Percentiles rank a stretch among this genome's conserved stretches.
Evolutionary conservation across 805 yeast species (phyloP).

Genomic region (Sugiyamaella americana): DNA sequence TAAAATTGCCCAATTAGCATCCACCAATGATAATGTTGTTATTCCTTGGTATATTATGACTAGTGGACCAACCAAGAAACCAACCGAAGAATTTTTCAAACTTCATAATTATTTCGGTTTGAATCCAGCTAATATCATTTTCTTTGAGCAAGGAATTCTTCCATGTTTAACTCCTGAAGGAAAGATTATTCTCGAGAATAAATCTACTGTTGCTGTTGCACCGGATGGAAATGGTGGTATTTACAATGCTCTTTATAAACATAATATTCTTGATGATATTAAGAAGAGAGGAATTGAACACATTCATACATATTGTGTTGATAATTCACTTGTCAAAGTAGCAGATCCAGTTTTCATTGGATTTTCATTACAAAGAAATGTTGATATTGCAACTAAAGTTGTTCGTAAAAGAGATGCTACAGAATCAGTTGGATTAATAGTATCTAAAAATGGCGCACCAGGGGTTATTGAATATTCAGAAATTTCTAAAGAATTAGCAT

Average conservation of each 20-base stretch:
- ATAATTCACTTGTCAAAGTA: conserved; percentile 82
- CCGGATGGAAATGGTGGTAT: conserved; percentile 99
- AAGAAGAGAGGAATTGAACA: conserved; percentile 66
- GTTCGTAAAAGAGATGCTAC: conserved; percentile 85
- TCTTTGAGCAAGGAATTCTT: conserved; percentile 91
- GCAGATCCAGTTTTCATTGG: conserved; percentile 93
- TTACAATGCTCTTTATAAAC: conserved; percentile 69
- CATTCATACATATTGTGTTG: conserved; percentile 95
- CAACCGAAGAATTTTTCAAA: conserved; percentile 67
- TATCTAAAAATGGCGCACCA: conserved; percentile 52
- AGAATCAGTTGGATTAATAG: conserved; percentile 91
- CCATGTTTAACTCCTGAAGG: conserved; percentile 83
- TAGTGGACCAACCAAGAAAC: conserved; percentile 71
- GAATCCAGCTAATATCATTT: conserved; percentile 48
- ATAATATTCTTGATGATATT: conserved; percentile 65
- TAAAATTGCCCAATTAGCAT: conserved; percentile 54
- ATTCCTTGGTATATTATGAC: conserved; percentile 95
- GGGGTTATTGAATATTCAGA: conserved; percentile 95
- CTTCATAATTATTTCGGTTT: conserved; percentile 69
- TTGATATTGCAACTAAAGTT: conserved; percentile 83
- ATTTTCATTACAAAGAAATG: conserved; percentile 61
- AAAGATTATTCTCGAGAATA: conserved; percentile 57
- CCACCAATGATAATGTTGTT: conserved; percentile 22
- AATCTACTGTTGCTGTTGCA: conserved; percentile 59
- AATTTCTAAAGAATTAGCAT: conserved; percentile 67